Evolutionary conservation across 2,329 filamentous ascomycete species (phyloP), one percentile per base, ranked within the genome.

Genomic region (Paecilomyces dactylethromorphus): DNA sequence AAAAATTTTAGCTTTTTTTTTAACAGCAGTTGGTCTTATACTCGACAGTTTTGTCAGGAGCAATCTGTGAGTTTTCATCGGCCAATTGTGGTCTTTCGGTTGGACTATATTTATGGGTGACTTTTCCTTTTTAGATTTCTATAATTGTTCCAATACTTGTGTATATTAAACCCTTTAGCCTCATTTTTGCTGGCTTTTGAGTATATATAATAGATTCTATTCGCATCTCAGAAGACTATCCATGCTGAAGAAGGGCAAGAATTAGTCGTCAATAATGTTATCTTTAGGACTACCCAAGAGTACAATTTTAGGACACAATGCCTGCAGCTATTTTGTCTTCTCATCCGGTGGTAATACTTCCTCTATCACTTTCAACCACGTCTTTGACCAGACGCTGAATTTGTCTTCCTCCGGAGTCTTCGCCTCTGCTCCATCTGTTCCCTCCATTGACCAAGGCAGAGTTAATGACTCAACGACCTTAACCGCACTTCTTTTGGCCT

Each of bases 331-430:
- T 31, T 60, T 52, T n/a, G 50, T 51, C 32, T 55, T 22, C 29
- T 62, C 58, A 45, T 62, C 59, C 54, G 69, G 59, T 33, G 70
- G 74, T 64, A 67, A 68, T 32, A 77, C 71, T 61, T 76, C 74
- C 22, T 76, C 72, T 57, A 81, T 64, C 24, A 79, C 78, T 53
- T 72, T 74, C 39, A 72, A 60, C 82, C 82, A 86, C 55, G 82
- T 84, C 54, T 77, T 79, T n/a, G 82, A 85, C 92, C 92, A 96
- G 15, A 83, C 79, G 0, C 87, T 88, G 68, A 95, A 96, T 66
- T 88, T 90, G 67, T 96, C 92, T 54, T 87, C 68, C 58, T 84
- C 80, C 0, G 82, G 80, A 0, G 81, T 82, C 76, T 75, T 6
- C 73, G 70, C 65, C 87, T 29, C 45, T 6, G 55, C 85, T 52